Evolutionary conservation across 1,284 basidiomycete species (phyloP).

Genomic region (Apiotrichum mycotoxinovorans): DNA sequence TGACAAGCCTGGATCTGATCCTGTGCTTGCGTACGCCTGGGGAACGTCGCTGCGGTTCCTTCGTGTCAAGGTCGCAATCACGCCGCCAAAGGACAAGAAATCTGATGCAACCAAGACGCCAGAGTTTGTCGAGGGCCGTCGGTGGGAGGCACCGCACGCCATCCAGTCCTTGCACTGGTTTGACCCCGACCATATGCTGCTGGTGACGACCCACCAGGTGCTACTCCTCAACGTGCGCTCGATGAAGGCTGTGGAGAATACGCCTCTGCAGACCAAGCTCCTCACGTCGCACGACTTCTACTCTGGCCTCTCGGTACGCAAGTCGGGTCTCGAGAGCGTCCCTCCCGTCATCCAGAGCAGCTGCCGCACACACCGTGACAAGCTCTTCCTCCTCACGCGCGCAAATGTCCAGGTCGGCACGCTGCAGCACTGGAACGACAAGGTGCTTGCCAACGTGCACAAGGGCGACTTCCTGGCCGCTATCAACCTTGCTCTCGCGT

Average conservation of each 20-base stretch:
- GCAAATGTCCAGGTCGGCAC: conserved; percentile 73
- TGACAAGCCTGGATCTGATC: conserved; percentile 46
- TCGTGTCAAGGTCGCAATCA: conserved; percentile 50
- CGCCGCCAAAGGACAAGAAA: conserved; percentile 6
- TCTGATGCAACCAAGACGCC: conserved; percentile 25
- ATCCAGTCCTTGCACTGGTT: conserved; percentile 54
- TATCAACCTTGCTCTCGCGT: conserved; percentile 78
- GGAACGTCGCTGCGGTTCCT: conserved; percentile 64
- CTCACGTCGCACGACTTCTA: conserved; percentile 42
- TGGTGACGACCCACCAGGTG: conserved; percentile 59
- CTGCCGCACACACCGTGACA: conserved; percentile 78
- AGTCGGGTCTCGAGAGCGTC: conserved; percentile 5
- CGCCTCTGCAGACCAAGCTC: conserved; percentile 37
- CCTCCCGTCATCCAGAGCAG: conserved; percentile 60
- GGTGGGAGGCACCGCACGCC: conserved; percentile 40
- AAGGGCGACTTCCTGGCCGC: conserved; percentile 84
- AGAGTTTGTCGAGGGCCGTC: conserved; percentile 44
- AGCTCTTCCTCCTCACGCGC: conserved; percentile 71
- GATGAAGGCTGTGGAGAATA: conserved; percentile 41
- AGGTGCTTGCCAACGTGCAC: conserved; percentile 77
- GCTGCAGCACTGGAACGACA: conserved; percentile 91
- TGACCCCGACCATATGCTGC: conserved; percentile 49
- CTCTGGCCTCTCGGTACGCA: conserved; percentile 16
- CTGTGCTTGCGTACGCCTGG: conserved; percentile 79
- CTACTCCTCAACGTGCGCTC: conserved; percentile 66